Percentiles rank a stretch among this genome's conserved stretches.
Evolutionary conservation across 2,329 filamentous ascomycete species (phyloP).

Genomic region (Aspergillus amoenus): DNA sequence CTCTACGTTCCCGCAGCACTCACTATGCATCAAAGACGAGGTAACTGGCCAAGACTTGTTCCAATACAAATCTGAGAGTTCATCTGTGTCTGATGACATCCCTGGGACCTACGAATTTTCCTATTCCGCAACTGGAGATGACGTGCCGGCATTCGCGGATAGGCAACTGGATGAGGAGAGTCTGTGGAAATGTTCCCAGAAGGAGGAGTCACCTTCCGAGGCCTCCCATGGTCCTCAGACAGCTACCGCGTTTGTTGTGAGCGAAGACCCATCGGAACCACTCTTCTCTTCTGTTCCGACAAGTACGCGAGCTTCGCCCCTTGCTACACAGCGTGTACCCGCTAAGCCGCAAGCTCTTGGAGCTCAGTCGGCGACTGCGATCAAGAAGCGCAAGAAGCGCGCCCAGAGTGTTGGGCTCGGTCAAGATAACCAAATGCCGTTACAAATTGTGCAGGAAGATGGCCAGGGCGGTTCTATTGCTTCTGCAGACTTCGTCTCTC

Average conservation of each 20-base stretch:
- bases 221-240: constrained; percentile 25
- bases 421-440: constrained; percentile 29
- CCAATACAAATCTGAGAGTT: constrained; percentile 37
- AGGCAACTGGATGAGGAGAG: constrained; percentile 32
- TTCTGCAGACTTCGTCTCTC: constrained; percentile 43
- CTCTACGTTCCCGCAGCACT: constrained; percentile 18
- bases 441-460: constrained; percentile 47
- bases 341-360: constrained; percentile 31
- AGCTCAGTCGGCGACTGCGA: constrained; percentile 31
- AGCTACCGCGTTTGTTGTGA: constrained; percentile 38
- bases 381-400: constrained; percentile 39
- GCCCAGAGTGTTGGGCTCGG: constrained; percentile 28
- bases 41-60: constrained; percentile 27
- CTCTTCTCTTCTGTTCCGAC: constrained; percentile 26
- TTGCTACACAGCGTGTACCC: constrained; percentile 23
- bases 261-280: constrained; percentile 32
- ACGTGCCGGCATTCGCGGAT: constrained; percentile 30
- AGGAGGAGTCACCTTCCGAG: constrained; percentile 26
- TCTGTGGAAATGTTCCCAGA: constrained; percentile 30
- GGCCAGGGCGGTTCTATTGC: constrained; percentile 43
- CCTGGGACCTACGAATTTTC: constrained; percentile 34
- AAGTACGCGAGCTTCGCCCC: constrained; percentile 23
- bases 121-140: constrained; percentile 33
- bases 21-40: constrained; percentile 18
- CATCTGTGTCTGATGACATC: constrained; percentile 37